Base-by-base conservation (phyloP, 2,329 filamentous ascomycete species). In the Diaporthe citriasiana region DNA sequence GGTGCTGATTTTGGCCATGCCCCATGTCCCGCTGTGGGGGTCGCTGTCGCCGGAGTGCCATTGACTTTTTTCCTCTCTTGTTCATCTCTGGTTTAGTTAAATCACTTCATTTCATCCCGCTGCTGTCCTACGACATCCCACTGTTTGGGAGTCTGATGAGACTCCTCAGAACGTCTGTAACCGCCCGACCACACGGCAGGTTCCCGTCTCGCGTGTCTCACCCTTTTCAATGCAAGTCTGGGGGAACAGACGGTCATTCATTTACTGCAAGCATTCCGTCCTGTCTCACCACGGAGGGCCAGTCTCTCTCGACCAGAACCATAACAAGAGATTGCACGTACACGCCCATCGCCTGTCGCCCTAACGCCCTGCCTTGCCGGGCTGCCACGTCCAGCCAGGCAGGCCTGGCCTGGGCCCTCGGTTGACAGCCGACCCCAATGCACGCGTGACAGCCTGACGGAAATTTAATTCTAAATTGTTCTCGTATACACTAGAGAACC, bases 341-440 rank as follows among this genome's bases (percentile, higher is more conserved):
- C 55, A n/a, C 40, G 42, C 45, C 27, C 50, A 27, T 22, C n/a
- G 57, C 38, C 38, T 45, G 57, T 17, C 38, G 27, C 10, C 59
- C 59, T 65, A 22, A 22, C n/a, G 35, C 35, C 57, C 56, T 33
- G 59, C 27, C 59, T 6, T 50, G 30, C 30, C 10, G 45, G 45
- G 45, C 55, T 38, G 33, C 56, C n/a, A 40, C 1, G n/a, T 19
- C 56, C 56, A n/a, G 35, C 35, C 22, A 40, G 56, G 35, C 56
- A 59, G 22, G 60, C 30, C 27, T 19, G 45, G 63, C 45, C 45
- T 51, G 45, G 63, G 13, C 63, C 45, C 22, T 66, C 63, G 63
- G 63, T 66, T 51, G 63, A 66, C 63, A 66, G 63, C 63, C 63
- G 63, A 66, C 63, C 63, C 47, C 30, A 51, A 66, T 66, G 63